A percentile compares a stretch with the other conserved stretches of the same genome.
Evolutionary conservation across 1,284 basidiomycete species (phyloP).

Genomic region (Agaricales sp.): DNA sequence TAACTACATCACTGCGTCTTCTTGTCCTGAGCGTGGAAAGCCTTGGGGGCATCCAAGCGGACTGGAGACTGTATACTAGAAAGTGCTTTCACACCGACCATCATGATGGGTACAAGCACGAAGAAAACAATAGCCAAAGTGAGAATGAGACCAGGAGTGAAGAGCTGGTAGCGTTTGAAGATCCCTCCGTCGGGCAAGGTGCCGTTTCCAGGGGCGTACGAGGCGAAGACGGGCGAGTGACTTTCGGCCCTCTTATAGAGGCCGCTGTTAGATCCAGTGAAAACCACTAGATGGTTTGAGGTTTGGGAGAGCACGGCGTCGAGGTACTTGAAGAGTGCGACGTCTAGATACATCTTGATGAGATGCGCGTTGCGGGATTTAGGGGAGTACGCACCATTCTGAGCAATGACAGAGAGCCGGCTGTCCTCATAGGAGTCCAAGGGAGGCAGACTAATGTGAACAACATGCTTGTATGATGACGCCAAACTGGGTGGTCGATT

Average conservation of each 20-base stretch:
- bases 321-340: conserved; percentile 35
- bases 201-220: conserved; percentile 20
- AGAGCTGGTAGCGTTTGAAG: conserved; percentile 64
- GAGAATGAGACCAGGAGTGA: conserved; percentile 73
- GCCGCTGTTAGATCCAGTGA: conserved; percentile 39
- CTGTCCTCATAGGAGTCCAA: conserved; percentile 15
- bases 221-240: conserved; percentile 17
- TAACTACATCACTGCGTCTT: conserved; percentile 86
- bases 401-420: conserved; percentile 31
- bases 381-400: conserved; percentile 36
- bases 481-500: conserved; percentile 22
- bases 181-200: conserved; percentile 41
- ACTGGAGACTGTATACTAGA: conserved; percentile 70
- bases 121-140: conserved; percentile 60
- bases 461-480: conserved; percentile 38
- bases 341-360: conserved; percentile 20
- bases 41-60: conserved; percentile 52
- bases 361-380: background rate
- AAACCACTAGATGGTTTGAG: conserved; percentile 53
- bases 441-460: conserved; percentile 44
- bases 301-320: conserved; percentile 34
- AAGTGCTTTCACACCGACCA: conserved; percentile 59
- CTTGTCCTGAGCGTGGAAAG: conserved; percentile 58
- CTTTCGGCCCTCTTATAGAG: conserved; percentile 25
- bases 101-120: conserved; percentile 60